Conservation (phyloP, 2,329 filamentous ascomycete species). For the Colletotrichum paranaense region DNA sequence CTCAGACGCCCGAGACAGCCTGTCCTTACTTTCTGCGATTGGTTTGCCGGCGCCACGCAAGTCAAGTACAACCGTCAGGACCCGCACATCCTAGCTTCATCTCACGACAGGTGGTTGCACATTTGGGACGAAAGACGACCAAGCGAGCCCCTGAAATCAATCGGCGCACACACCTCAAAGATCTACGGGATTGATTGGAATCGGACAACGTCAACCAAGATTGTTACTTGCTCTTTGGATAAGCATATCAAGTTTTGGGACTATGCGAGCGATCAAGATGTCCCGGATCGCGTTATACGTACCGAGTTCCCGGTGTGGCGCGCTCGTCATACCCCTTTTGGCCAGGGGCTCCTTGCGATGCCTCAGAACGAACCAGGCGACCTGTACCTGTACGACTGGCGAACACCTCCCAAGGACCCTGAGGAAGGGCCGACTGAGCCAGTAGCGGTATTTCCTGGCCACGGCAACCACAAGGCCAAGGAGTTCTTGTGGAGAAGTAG, state of each 20-base stretch:
- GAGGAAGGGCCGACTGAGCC: conserved; percentile 59
- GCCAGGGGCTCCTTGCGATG: conserved; percentile 87
- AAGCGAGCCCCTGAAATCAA: conserved; percentile 81
- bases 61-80: conserved; percentile 95
- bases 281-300: conserved; percentile 80
- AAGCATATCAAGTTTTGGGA: conserved; percentile 96
- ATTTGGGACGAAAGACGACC: conserved; percentile 92
- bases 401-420: conserved; percentile 57
- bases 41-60: conserved; percentile 92
- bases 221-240: conserved; percentile 91
- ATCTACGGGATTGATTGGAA: conserved; percentile 98
- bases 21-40: conserved; percentile 87
- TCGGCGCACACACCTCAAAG: conserved; percentile 89
- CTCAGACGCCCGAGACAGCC: conserved; percentile 79
- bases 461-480: conserved; percentile 78
- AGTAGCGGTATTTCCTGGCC: conserved; percentile 69
- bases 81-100: conserved; percentile 87
- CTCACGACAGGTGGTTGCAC: conserved; percentile 87
- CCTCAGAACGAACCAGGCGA: conserved; percentile 89
- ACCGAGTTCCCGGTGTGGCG: conserved; percentile 92
- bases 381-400: conserved; percentile 84
- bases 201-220: conserved; percentile 74
- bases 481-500: conserved; percentile 92
- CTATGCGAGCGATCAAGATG: conserved; percentile 70
- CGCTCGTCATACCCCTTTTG: conserved; percentile 91